Evolutionary conservation across 768 basidiomycete species (phyloP).

Genomic region (Lentinula detonsa): DNA sequence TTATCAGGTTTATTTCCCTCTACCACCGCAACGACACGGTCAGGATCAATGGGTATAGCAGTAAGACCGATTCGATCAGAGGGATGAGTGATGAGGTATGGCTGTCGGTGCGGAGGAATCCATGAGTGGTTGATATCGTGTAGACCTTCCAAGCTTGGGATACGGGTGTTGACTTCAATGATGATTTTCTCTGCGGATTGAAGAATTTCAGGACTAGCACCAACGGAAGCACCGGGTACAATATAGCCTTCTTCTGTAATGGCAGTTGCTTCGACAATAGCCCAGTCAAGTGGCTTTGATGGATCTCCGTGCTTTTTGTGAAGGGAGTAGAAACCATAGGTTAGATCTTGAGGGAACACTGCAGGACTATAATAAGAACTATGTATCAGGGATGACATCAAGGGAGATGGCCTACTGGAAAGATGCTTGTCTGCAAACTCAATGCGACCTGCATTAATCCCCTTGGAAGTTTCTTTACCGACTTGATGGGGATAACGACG

Average conservation of each 20-base stretch:
- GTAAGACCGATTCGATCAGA: conserved; percentile 39
- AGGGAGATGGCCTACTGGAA: conserved; percentile 26
- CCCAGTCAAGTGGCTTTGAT: conserved; percentile 39
- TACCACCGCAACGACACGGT: conserved; percentile 39
- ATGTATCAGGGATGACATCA: neutral
- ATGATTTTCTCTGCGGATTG: conserved; percentile 43
- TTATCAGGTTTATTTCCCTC: conserved; percentile 37
- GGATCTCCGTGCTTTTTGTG: conserved; percentile 39
- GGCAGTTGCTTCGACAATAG: conserved; percentile 44
- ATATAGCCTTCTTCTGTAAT: conserved; percentile 43
- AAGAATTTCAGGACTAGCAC: conserved; percentile 43
- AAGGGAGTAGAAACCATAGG: conserved; percentile 41
- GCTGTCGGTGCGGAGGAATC: conserved; percentile 35
- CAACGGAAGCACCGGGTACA: conserved; percentile 41
- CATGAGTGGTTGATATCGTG: conserved; percentile 44
- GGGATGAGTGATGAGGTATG: conserved; percentile 36
- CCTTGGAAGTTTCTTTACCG: conserved; percentile 41
- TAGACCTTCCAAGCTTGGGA: conserved; percentile 40
- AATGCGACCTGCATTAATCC: conserved; percentile 42
- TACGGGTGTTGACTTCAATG: conserved; percentile 42
- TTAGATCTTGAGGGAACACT: conserved; percentile 47
- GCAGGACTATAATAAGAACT: neutral
- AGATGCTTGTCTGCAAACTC: conserved; percentile 44
- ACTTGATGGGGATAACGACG: conserved; percentile 45
- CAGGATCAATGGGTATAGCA: conserved; percentile 41